Conservation (phyloP, 2,329 filamentous ascomycete species). For the Paecilomyces sp. region DNA sequence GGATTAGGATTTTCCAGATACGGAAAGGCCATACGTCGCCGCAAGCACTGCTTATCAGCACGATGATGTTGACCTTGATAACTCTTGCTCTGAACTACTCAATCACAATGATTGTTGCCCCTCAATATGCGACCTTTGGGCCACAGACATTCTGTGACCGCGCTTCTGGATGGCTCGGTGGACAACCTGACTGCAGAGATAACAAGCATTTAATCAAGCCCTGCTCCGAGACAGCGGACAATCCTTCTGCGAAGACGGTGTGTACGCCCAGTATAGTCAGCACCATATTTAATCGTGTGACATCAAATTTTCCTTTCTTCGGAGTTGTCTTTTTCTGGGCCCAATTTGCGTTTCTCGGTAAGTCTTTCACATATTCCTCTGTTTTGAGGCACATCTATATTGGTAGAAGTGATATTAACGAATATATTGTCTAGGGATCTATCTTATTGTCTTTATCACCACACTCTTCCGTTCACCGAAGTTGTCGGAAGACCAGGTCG, state of each 20-base stretch:
- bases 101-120: slow-evolving; percentile 86
- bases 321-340: slow-evolving; percentile 92
- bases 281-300: slow-evolving; percentile 87
- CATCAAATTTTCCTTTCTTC: slow-evolving; percentile 92
- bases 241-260: slow-evolving; percentile 65
- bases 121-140: slow-evolving; percentile 90
- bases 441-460: slow-evolving; percentile 72
- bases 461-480: slow-evolving; percentile 74
- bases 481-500: slow-evolving; percentile 67
- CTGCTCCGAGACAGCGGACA: slow-evolving; percentile 70
- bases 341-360: slow-evolving; percentile 80
- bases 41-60: slow-evolving; percentile 84
- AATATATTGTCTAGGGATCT: slow-evolving; percentile 45
- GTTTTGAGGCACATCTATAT: background rate
- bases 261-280: slow-evolving; percentile 90
- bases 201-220: slow-evolving; percentile 62
- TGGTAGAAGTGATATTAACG: background rate
- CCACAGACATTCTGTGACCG: slow-evolving; percentile 90
- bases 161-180: slow-evolving; percentile 53
- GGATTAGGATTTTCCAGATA: slow-evolving; percentile 89
- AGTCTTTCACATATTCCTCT: slow-evolving; percentile 6
- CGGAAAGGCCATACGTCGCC: slow-evolving; percentile 82
- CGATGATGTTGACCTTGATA: slow-evolving; percentile 82
- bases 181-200: slow-evolving; percentile 67
- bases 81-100: slow-evolving; percentile 89